A percentile compares a stretch with the other conserved stretches of the same genome.
Conservation (phyloP, 2,329 filamentous ascomycete genomes). For the Coniochaeta sp. region DNA sequence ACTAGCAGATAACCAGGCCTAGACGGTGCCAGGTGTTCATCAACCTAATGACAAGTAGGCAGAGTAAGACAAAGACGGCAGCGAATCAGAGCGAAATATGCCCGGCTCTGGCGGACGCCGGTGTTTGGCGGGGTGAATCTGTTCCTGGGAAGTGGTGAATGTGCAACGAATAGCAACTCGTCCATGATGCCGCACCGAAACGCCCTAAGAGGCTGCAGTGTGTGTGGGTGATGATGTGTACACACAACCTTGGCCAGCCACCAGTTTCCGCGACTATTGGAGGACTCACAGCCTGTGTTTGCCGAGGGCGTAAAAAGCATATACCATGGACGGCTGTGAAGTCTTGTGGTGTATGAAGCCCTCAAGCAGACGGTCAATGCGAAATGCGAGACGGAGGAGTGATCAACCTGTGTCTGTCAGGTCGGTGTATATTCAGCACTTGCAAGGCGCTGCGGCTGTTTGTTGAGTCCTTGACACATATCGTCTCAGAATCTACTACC, state of each 20-base stretch:
- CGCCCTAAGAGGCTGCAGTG: not conserved
- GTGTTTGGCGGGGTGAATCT: not conserved
- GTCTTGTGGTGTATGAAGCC: not conserved
- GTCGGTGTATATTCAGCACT: not conserved
- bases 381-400: not conserved
- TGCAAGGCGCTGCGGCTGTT: not conserved
- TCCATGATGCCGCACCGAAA: not conserved
- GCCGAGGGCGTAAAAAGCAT: not conserved
- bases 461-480: not conserved
- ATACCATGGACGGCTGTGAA: too few relatives aligned
- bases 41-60: not conserved
- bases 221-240: not conserved
- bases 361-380: not conserved
- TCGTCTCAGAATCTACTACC: not conserved
- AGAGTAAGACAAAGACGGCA: not conserved
- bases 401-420: too few relatives aligned
- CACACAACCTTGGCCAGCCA: not conserved
- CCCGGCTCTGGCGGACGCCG: not conserved
- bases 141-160: not conserved
- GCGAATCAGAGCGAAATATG: not conserved
- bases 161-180: not conserved
- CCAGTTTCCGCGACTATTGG: not conserved
- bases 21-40: constrained; percentile 1
- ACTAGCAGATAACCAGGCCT: not conserved
- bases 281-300: not conserved